Percentiles rank a stretch among this genome's conserved stretches.
phyloP scores from a whole-genome alignment of 495 filamentous ascomycete genomes.

The Pseudotulostoma volvatum region DNA sequence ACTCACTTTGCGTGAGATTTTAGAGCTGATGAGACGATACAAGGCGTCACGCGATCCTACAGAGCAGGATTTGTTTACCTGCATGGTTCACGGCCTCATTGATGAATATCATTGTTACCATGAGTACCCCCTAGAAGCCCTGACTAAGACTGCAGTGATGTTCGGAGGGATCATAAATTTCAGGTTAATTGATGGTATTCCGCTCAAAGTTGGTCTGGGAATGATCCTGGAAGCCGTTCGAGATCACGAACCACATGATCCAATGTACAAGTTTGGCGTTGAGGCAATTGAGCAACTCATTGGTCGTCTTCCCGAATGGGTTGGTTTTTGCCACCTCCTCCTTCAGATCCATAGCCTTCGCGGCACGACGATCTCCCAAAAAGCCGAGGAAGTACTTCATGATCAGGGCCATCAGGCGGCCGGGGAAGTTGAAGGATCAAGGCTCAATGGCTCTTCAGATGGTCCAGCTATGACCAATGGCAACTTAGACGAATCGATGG shows the following conservation, averaged over 20 bases:
- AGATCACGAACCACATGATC: conserved; percentile 59
- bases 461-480: conserved; percentile 42
- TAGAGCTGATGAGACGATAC: conserved; percentile 64
- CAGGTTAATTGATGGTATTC: conserved; percentile 73
- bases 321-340: conserved; percentile 69
- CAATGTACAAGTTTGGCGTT: conserved; percentile 98
- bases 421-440: conserved; percentile 18
- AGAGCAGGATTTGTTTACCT: conserved; percentile 88
- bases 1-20: conserved; percentile 60
- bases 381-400: conserved; percentile 63
- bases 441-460: conserved; percentile 23
- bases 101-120: conserved; percentile 93
- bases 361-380: conserved; percentile 66
- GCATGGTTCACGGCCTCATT: conserved; percentile 96
- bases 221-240: conserved; percentile 94
- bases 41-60: conserved; percentile 68
- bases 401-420: conserved; percentile 33
- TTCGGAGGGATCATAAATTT: conserved; percentile 94
- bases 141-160: conserved; percentile 88
- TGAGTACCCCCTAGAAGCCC: conserved; percentile 81
- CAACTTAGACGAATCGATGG: conserved; percentile 39
- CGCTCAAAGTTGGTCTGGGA: conserved; percentile 75
- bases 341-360: conserved; percentile 65
- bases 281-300: conserved; percentile 84
- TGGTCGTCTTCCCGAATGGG: conserved; percentile 75